Base-by-base conservation (phyloP, 306 rosid genomes). In the Sechiopsis laciniata region DNA sequence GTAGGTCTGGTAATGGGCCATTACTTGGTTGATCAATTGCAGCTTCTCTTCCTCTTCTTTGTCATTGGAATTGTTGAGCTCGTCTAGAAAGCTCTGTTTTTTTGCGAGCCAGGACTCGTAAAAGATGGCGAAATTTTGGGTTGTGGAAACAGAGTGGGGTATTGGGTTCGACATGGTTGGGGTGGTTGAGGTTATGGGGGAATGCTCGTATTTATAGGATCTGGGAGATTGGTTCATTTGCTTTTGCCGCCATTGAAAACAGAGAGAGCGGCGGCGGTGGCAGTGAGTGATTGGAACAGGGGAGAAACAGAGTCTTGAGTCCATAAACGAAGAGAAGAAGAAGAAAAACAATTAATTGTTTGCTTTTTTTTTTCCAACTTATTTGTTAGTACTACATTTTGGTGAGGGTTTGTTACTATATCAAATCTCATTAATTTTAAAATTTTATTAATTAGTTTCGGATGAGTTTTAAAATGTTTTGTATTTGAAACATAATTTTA, bases 1-100 rank as follows among this genome's bases (percentile, higher is more conserved):
- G 83, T 80, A 84, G 20, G 56, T 65, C 40, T 73, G 78, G 84
- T 80, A 80, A 40, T 80, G 90, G 10, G 80, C 22, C 7, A 83
- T 16, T 2, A 81, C 83, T 29, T 58, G 76, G 0, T 77, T 71
- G 76, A 84, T 87, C n/a, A 84, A 21, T 1, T 0, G 16, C 35
- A 61, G 53, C 69, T 74, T 75, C 2, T 21, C 37, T 0, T 62
- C 72, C 2, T 53, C 19, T 0, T 40, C 8, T 0, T 62, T 24
- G 16, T 2, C 2, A 2, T 26, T 26, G 29, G 29, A 26, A 26
- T 46, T 32, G 6, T 10, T 3, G 51, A 64, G 70, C 8, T 37
- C 15, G 1, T 64, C 8, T 24, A 64, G 24, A 2, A 64, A n/a
- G 0, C 14, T 8, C 6, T 11, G 52, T 37, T 64, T 50, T 0